These are phyloP conservation scores for Aspergillus affinis DNA, from an alignment of 495 filamentous ascomycete genomes.

Conservation along the genomic window DNA sequence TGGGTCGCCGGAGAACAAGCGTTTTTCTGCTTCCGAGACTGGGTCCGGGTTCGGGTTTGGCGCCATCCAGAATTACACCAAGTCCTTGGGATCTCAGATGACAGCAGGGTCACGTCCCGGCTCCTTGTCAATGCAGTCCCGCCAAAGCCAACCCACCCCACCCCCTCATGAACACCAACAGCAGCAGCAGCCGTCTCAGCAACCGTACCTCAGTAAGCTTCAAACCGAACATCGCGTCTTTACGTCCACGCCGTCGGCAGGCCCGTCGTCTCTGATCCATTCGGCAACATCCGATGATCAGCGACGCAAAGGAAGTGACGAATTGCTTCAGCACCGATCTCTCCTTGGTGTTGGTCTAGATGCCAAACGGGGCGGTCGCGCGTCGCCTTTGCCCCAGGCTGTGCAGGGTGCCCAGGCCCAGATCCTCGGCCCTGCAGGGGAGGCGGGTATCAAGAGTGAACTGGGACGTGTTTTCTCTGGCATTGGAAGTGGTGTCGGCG, in stretches of 20 bases:
- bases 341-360: conserved; percentile 46
- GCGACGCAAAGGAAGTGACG: conserved; percentile 59
- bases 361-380: conserved; percentile 47
- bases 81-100: conserved; percentile 45
- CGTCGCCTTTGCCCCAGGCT: conserved; percentile 86
- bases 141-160: conserved; percentile 34
- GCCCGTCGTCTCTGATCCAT: conserved; percentile 26
- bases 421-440: conserved; percentile 68
- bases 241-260: conserved; percentile 25
- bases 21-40: conserved; percentile 35
- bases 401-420: conserved; percentile 88
- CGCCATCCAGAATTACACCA: conserved; percentile 49
- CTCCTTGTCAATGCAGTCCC: conserved; percentile 35
- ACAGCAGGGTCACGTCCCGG: conserved; percentile 36
- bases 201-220: conserved; percentile 34
- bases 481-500: conserved; percentile 80
- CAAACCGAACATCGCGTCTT: conserved; percentile 35
- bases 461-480: conserved; percentile 90
- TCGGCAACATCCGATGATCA: conserved; percentile 36
- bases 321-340: conserved; percentile 46
- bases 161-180: conserved; percentile 30
- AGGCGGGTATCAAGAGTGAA: conserved; percentile 86
- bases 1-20: conserved; percentile 42
- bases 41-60: conserved; percentile 43
- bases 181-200: conserved; percentile 30